Conservation (phyloP, 2,329 filamentous ascomycete species). For the Trichoderma atrobrunneum region DNA sequence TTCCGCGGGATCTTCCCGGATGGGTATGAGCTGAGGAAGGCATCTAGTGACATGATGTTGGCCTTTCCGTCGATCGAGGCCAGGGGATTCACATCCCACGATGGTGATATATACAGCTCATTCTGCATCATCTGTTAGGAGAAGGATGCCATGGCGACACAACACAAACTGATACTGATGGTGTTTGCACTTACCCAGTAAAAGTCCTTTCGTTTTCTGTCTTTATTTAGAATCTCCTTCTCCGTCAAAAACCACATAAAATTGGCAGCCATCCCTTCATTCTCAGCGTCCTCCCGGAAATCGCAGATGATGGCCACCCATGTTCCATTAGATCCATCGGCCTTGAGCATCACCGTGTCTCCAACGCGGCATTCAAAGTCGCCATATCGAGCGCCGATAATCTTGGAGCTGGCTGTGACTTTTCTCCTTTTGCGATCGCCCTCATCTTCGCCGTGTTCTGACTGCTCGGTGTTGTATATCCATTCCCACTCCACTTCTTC, state of each 20-base stretch:
- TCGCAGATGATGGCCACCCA: slow-evolving; percentile 90
- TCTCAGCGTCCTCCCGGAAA: slow-evolving; percentile 70
- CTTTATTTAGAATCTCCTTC: slow-evolving; percentile 79
- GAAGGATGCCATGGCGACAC: neutral
- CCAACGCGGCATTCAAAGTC: slow-evolving; percentile 76
- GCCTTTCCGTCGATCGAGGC: slow-evolving; percentile 89
- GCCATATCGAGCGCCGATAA: slow-evolving; percentile 81
- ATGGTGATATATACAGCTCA: slow-evolving; percentile 86
- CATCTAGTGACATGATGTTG: slow-evolving; percentile 68
- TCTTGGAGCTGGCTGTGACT: slow-evolving; percentile 42
- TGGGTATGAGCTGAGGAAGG: slow-evolving; percentile 69
- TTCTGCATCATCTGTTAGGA: slow-evolving; percentile 51
- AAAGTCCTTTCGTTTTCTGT: slow-evolving; percentile 78
- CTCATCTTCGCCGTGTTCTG: slow-evolving; percentile 28
- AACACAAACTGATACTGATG: neutral
- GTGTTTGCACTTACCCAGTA: slow-evolving; percentile 53
- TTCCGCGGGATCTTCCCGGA: slow-evolving; percentile 70
- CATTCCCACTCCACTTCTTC: slow-evolving; percentile 76
- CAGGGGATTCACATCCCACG: slow-evolving; percentile 83
- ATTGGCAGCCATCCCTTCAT: slow-evolving; percentile 68
- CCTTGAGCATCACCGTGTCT: slow-evolving; percentile 82
- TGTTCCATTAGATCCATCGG: slow-evolving; percentile 79
- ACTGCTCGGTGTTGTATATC: slow-evolving; percentile 57
- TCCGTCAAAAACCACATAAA: slow-evolving; percentile 97
- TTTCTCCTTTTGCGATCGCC: slow-evolving; percentile 38